Conservation (phyloP, 2,329 filamentous ascomycete genomes). For the Moelleriella libera region DNA sequence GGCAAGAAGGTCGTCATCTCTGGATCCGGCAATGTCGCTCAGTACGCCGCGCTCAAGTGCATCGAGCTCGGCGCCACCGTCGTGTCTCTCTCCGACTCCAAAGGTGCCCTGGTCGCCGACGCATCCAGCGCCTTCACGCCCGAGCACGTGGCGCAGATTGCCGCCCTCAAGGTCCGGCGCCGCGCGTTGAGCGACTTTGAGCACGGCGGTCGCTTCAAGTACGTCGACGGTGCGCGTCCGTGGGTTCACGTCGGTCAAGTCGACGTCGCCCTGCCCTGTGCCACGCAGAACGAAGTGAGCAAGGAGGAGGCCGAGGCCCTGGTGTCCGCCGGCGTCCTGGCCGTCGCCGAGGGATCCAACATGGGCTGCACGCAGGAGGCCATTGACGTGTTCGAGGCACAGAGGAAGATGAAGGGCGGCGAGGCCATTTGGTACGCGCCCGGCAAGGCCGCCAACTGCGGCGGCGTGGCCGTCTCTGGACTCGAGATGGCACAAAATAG, state of each 20-base stretch:
- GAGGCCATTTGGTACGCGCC: conserved; percentile 86
- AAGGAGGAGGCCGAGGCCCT: conserved; percentile 79
- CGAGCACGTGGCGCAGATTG: conserved; percentile 67
- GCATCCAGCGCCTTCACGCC: conserved; percentile 50
- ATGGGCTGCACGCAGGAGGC: conserved; percentile 97
- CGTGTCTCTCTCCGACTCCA: conserved; percentile 85
- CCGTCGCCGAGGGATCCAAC: conserved; percentile 94
- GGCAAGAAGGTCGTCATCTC: conserved; percentile 95
- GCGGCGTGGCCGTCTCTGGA: conserved; percentile 92
- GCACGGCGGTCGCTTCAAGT: conserved; percentile 57
- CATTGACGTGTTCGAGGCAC: conserved; percentile 81
- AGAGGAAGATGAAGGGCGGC: conserved; percentile 54
- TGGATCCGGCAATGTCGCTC: conserved; percentile 93
- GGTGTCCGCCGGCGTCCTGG: conserved; percentile 61
- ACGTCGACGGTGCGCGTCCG: conserved; percentile 74
- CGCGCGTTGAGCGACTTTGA: conserved; percentile 65
- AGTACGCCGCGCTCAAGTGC: conserved; percentile 91
- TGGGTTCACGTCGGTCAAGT: conserved; percentile 85
- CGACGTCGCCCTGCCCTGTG: conserved; percentile 82
- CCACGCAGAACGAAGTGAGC: conserved; percentile 95
- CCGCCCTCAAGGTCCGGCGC: conserved; percentile 73
- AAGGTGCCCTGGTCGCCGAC: conserved; percentile 68
- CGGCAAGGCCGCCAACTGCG: conserved; percentile 93
- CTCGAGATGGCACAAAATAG: conserved; percentile 99
- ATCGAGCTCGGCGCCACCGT: conserved; percentile 92